Evolutionary conservation across 768 basidiomycete species (phyloP), one percentile per base, ranked within the genome.

Genomic region (Macrolepiota dolichaula): DNA sequence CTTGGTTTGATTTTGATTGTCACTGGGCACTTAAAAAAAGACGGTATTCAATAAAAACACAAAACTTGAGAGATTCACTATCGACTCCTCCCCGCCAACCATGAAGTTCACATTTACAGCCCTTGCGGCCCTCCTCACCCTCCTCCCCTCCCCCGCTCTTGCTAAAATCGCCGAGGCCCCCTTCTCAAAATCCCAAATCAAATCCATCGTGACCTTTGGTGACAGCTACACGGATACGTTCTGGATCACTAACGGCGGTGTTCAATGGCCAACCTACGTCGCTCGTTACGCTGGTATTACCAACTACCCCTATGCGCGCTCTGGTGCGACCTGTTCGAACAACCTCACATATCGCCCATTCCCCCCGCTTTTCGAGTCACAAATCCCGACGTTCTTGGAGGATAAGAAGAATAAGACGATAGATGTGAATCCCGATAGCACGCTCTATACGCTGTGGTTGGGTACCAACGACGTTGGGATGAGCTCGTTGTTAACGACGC

Each of bases 321-420:
- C 85, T 1, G 88, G 88, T 0, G 88, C 85, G 11, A 84, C 84
- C 0, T 90, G 87, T 69, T 86, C 85, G 4, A 87, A 88, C 68
- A 76, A 80, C 42, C 69, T 87, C 63, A 88, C 86, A 3, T 75
- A 74, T 67, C 74, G 83, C 2, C 81, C 83, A 0, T 86, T 81
- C 70, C 86, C 86, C 0, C 76, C 84, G 0, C 69, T 89, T 32
- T 81, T 85, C 64, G 84, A 83, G 65, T 77, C 76, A 68, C 80
- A 87, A 66, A 75, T 88, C 5, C 86, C 86, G 0, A 57, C 73
- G 0, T 87, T 81, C 70, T 74, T 86, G 53, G 66, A 73, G 4
- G 77, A 80, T 52, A 71, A 66, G n/a, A 65, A 68, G 12, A 80
- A 82, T 62, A 76, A 78, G 4, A 73, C 79, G 0, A 66, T 84